phyloP scores from a whole-genome alignment of 768 basidiomycete genomes.

The Kwoniella bestiolae region DNA sequence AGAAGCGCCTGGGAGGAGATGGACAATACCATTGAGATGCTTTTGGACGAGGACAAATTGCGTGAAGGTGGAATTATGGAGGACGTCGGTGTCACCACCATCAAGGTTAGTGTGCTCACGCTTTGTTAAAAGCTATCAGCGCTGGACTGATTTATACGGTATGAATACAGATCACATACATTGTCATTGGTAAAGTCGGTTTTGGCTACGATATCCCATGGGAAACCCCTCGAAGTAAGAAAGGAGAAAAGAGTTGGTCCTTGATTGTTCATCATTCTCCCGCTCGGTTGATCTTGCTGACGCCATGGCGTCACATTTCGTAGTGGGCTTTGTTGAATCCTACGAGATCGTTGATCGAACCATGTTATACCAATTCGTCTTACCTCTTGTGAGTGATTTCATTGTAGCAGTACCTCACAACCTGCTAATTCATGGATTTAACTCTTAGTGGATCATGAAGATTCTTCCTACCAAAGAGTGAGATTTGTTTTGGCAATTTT shows the following conservation, averaged over 20 bases:
- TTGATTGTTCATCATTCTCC: background rate
- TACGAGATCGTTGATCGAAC: conserved; percentile 27
- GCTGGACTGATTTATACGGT: too few species aligned
- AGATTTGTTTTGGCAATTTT: background rate
- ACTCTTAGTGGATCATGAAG: conserved; percentile 7
- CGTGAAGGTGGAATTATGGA: conserved; percentile 27
- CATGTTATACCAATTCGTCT: conserved; percentile 27
- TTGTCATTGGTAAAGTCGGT: conserved; percentile 17
- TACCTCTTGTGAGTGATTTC: conserved; percentile 12
- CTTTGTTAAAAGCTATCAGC: too few species aligned
- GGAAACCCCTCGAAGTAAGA: conserved; percentile 22
- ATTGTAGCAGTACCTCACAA: background rate
- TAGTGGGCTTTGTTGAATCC: conserved; percentile 38
- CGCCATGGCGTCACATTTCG: background rate
- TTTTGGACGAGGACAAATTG: conserved; percentile 26
- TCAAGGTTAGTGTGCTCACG: conserved; percentile 35
- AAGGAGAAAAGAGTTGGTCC: conserved; percentile 19
- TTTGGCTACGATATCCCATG: conserved; percentile 25
- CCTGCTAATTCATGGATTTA: background rate
- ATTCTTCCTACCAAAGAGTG: conserved; percentile 8
- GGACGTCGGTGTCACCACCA: conserved; percentile 14
- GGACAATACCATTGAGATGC: conserved; percentile 11
- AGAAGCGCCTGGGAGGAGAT: conserved; percentile 29
- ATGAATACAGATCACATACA: background rate
- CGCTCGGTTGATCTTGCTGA: background rate